Base-by-base conservation (phyloP, 202 grass and related monocot species). In the Panicum hallii region DNA sequence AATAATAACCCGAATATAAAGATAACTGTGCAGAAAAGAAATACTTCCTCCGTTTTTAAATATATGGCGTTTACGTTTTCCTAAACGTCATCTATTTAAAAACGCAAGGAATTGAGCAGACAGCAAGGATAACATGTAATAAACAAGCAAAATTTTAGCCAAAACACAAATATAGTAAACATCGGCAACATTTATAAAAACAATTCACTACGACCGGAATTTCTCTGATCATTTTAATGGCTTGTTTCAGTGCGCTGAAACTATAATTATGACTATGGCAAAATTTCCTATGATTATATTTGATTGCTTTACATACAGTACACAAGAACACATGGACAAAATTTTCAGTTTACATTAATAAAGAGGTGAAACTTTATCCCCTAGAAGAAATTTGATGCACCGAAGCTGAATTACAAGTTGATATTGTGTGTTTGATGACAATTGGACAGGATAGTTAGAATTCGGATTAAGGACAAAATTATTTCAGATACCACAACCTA, bases 1-100 rank as follows among this genome's bases (percentile, higher is more conserved):
- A 77, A 72, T 89, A 89, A 91, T 86, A 78, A 85, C 97, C 93
- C 90, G 82, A 87, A 92, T 82, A 78, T 84, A 82, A 78, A 92
- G 28, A 63, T 57, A 86, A 77, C 60, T 79, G 64, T 54, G 67
- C 15, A 28, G 28, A 67, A 72, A 87, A 22, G 16, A 90, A 83
- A 90, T 42, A 79, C 60, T 32, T 28, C 60, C 26, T 63, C 60
- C 58, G 0, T 63, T 63, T 63, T 2, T 14, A 30, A 63, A 63
- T 32, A 63, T 63, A 63, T 63, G 12, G 2, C 2, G 23, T 30
- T 28, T 30, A 60, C n/a, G 22, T 5, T 9, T 11, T 26, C 7
- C 20, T 20, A 55, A 53, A 55, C 15, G 19, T 15, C 11, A 63
- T 32, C 30, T 13, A 63, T 32, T 63, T 14, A 14, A 30, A 63